phyloP scores from a whole-genome alignment of 257 asterid species.

The Solanum piurae region DNA sequence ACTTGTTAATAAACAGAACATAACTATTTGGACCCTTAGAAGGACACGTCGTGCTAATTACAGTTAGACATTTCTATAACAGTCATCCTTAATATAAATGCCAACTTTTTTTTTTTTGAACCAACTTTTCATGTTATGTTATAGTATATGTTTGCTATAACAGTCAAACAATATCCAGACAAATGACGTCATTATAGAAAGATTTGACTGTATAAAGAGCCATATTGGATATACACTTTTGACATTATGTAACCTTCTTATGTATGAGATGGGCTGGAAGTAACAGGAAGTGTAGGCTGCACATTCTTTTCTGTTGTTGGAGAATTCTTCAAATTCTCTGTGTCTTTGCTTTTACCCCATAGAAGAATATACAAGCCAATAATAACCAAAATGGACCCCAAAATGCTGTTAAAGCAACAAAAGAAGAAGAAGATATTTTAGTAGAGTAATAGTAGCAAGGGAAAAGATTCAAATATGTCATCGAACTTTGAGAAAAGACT shows the following conservation, averaged over 20 bases:
- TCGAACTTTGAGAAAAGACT: too few species aligned
- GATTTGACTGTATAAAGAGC: background rate
- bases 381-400: slow-evolving; percentile 55
- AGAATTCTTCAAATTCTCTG: slow-evolving; percentile 7
- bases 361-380: slow-evolving; percentile 59
- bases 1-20: background rate
- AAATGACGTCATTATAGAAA: background rate
- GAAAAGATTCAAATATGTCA: too few species aligned
- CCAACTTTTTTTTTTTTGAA: background rate
- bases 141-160: background rate
- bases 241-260: background rate
- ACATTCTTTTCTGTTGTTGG: slow-evolving; percentile 8
- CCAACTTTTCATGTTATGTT: background rate
- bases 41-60: background rate
- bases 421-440: background rate
- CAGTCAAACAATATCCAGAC: background rate
- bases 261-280: background rate
- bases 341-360: slow-evolving; percentile 68
- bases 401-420: slow-evolving; percentile 30
- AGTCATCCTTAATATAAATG: background rate
- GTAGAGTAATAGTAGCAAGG: background rate
- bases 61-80: background rate
- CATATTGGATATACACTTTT: background rate
- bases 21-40: background rate
- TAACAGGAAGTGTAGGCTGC: background rate